A percentile compares a stretch with the other conserved stretches of the same genome.
phyloP scores from a whole-genome alignment of 176 grass and related monocot genomes.

The Aegilops tauschii region DNA sequence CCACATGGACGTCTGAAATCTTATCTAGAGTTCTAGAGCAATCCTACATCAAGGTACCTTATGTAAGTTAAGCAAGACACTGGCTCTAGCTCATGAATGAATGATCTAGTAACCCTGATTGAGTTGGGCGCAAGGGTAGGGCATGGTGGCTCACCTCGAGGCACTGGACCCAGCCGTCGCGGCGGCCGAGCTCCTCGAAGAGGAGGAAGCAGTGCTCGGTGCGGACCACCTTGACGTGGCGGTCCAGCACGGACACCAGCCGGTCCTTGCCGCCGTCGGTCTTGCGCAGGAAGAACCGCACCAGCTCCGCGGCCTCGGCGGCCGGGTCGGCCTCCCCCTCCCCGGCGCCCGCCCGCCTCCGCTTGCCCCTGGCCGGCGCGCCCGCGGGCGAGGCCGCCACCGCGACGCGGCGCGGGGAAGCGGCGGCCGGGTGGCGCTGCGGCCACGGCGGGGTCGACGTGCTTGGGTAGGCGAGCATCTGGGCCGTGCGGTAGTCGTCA shows the following conservation, averaged over 20 bases:
- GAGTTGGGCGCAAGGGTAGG: neutral
- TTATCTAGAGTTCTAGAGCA: neutral
- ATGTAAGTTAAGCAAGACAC: too few species aligned
- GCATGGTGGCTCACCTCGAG: slow-evolving; percentile 48
- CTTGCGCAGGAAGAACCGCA: slow-evolving; percentile 56
- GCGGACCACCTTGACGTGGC: slow-evolving; percentile 71
- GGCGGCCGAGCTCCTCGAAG: slow-evolving; percentile 88
- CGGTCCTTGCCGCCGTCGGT: slow-evolving; percentile 62
- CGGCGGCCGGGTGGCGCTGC: slow-evolving; percentile 3
- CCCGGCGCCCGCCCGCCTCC: slow-evolving; percentile 22
- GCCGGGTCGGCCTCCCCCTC: slow-evolving; percentile 5
- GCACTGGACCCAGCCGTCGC: slow-evolving; percentile 83
- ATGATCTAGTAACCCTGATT: too few species aligned
- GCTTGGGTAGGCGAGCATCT: slow-evolving; percentile 41
- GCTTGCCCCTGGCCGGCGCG: slow-evolving; percentile 5
- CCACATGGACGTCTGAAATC: neutral
- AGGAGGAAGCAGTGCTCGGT: slow-evolving; percentile 91
- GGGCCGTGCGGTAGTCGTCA: neutral
- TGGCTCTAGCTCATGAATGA: neutral
- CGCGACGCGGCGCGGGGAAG: slow-evolving; percentile 6
- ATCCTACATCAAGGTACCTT: neutral
- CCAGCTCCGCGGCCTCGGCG: slow-evolving; percentile 54
- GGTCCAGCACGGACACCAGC: slow-evolving; percentile 62
- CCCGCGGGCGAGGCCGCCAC: slow-evolving; percentile 9
- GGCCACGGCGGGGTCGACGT: slow-evolving; percentile 25